Base-by-base conservation (phyloP, 1,139 yeast species). In the Wickerhamiella infanticola region DNA sequence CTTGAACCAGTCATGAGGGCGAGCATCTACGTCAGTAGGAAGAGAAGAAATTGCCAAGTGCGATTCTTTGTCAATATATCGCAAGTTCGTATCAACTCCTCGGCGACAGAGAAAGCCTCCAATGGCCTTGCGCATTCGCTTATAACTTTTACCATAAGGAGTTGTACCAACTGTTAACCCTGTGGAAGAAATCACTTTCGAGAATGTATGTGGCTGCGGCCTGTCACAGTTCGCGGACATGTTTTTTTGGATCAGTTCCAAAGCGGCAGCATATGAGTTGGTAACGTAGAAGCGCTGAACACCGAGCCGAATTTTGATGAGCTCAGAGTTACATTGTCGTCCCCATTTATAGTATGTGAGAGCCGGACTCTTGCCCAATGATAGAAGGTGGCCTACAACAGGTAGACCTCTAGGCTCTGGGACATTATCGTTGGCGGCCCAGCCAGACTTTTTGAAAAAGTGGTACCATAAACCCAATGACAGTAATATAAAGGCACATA, bases 101-200 rank as follows among this genome's bases (percentile, higher is more conserved):
- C 65, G 60, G 31, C 58, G 67, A 55, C 73, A 76, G 48, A 81
- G 63, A 4, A 69, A 67, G 47, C 68, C 66, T 0, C 79, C 69
- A 27, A 80, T 65, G 5, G 71, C 69, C 55, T 75, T 78, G 54
- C 79, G 72, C 57, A 75, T 72, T 25, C 63, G 64, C 50, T 67
- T 66, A 55, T 70, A 80, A 2, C 78, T 67, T 1, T 63, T 65
- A 1, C 81, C 74, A 56, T 70, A 75, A 1, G 93, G 93, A 0
- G 90, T 80, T 0, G 93, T 79, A 0, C 94, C 94, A 29, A 82
- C 70, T 0, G 94, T 82, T 51, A 72, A 76, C 1, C 76, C 66
- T 47, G 76, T 70, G 3, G 72, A 63, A 0, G 86, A 78, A 1
- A 81, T 73, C 6, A 81, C 66, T 31, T 69, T 65, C 60, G 82